Evolutionary conservation across 768 basidiomycete species (phyloP), one percentile per base, ranked within the genome.

Genomic region (Obba rivulosa): DNA sequence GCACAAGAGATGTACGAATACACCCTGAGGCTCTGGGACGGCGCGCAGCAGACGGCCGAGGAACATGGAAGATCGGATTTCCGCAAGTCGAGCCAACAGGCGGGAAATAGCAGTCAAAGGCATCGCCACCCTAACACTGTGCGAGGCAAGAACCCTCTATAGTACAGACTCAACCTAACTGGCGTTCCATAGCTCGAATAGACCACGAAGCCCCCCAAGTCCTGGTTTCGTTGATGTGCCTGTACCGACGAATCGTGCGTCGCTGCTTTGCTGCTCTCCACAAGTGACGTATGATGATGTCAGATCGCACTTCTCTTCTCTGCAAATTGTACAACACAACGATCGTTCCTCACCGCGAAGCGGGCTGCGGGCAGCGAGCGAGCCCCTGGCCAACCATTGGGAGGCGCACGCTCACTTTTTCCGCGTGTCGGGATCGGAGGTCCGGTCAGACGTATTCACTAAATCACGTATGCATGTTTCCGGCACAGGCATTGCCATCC

Each of bases 1-100:
- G 53, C 56, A 7, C 50, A 50, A 17, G 53, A 54, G 42, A 57
- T 57, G 56, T 51, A 54, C 48, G 48, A 47, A 35, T 57, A 57
- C 50, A 57, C 56, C 14, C 50, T 57, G 48, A 48, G 45, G 41
- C 50, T 57, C 40, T 57, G 53, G 53, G 36, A 43, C 34, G 53
- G 47, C 14, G 48, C 51, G 41, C n/a, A 17, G 24, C 14, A 36
- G 21, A 34, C 23, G 9, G 31, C 34, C 11, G 40, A 42, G 28
- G 28, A 24, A n/a, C 34, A 8, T n/a, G n/a, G 44, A 17, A 16
- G 28, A 28, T 34, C 24, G 17, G 46, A 7, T 38, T 21, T 31
- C 37, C 22, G 36, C 39, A 8, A 25, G 28, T 31, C 13, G 28
- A 22, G 13, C 31, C 20, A 14, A 10, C 4, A 21, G 20, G 35